Evolutionary conservation across 2,329 filamentous ascomycete genomes (phyloP).

Genomic region (Cercospora canescens): DNA sequence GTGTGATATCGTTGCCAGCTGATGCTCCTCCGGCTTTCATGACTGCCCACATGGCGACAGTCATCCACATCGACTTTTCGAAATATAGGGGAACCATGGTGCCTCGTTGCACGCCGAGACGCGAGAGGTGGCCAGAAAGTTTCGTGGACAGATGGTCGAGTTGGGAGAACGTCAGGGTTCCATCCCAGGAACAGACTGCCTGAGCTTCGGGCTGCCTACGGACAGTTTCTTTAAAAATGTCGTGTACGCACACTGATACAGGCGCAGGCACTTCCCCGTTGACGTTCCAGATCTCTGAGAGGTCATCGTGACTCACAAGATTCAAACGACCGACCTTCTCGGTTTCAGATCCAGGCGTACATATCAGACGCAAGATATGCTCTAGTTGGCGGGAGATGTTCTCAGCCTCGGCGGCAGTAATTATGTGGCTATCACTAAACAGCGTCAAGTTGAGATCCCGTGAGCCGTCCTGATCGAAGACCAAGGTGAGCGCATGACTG

Average conservation of each 20-base stretch:
- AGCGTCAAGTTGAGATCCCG: neutral
- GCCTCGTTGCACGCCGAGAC: neutral
- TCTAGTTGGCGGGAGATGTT: neutral
- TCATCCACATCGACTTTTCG: conserved; percentile 32
- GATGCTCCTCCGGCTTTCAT: conserved; percentile 41
- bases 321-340: neutral
- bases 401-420: neutral
- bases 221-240: neutral
- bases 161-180: neutral
- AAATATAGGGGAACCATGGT: neutral
- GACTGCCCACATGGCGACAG: conserved; percentile 40
- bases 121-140: neutral
- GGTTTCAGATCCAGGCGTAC: neutral
- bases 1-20: conserved; percentile 39
- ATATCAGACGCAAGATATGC: neutral
- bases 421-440: neutral
- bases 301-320: neutral
- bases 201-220: neutral
- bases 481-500: neutral
- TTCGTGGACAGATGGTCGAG: neutral
- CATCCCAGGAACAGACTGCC: neutral
- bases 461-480: neutral
- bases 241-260: neutral
- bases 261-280: neutral
- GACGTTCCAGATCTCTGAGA: neutral